Evolutionary conservation across 2,329 filamentous ascomycete genomes (phyloP).

Genomic region (Verticillium zaregamsianum): DNA sequence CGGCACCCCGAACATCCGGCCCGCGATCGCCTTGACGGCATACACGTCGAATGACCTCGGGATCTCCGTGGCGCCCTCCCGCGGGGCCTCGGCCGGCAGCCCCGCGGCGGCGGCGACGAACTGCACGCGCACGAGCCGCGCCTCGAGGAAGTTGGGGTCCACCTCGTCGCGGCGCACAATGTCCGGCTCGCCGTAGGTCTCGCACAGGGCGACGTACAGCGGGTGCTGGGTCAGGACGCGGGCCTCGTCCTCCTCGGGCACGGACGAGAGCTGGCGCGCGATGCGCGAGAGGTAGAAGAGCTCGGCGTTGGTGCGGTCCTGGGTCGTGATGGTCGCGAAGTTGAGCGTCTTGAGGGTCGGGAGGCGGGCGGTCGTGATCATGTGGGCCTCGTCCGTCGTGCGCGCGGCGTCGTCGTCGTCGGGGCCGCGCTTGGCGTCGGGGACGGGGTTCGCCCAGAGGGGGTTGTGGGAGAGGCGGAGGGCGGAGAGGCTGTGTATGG

Average conservation of each 20-base stretch:
- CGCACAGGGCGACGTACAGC: constrained; percentile 70
- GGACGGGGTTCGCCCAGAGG: constrained; percentile 58
- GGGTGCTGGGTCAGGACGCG: constrained; percentile 61
- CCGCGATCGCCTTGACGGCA: constrained; percentile 72
- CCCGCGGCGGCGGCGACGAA: constrained; percentile 27
- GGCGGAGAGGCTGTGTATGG: constrained; percentile 69
- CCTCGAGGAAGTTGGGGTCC: constrained; percentile 78
- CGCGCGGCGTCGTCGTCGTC: constrained; percentile 35
- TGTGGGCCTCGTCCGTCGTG: constrained; percentile 76
- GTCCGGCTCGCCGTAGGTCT: constrained; percentile 67
- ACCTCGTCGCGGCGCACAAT: constrained; percentile 53
- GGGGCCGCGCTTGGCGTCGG: constrained; percentile 43
- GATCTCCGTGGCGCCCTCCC: constrained; percentile 44
- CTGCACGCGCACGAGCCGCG: constrained; percentile 65
- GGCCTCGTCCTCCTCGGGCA: constrained; percentile 47
- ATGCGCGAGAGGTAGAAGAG: constrained; percentile 90
- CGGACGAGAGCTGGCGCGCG: constrained; percentile 64
- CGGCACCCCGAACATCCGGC: constrained; percentile 60
- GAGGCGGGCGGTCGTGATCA: constrained; percentile 79
- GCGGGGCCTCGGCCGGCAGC: constrained; percentile 1
- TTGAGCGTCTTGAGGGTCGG: constrained; percentile 65
- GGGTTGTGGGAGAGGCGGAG: constrained; percentile 85
- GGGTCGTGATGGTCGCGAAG: constrained; percentile 64
- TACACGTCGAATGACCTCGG: constrained; percentile 80
- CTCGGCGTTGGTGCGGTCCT: constrained; percentile 83